Evolutionary conservation across 495 filamentous ascomycete species (phyloP).

Genomic region (Bathelium albidoporum): DNA sequence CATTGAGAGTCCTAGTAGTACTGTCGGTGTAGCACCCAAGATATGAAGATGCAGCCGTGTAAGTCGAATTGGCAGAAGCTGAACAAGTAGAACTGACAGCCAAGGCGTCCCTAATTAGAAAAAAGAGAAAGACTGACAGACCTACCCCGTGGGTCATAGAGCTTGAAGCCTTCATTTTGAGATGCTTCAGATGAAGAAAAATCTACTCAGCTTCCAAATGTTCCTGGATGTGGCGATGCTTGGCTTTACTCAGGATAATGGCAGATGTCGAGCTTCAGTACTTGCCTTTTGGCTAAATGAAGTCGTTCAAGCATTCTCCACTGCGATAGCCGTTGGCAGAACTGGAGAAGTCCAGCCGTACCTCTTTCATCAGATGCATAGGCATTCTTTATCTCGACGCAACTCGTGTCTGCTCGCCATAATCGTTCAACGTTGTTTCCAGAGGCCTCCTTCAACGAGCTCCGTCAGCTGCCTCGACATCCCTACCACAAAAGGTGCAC

Average conservation of each 20-base stretch:
- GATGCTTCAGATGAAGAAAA: neutral
- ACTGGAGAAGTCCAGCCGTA: neutral
- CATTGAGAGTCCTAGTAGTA: neutral
- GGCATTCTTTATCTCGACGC: no score
- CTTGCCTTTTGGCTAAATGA: neutral
- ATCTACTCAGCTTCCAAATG: neutral
- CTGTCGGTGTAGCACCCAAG: constrained; percentile 1
- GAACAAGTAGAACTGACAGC: neutral
- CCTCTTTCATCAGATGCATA: no score
- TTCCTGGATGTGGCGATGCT: neutral
- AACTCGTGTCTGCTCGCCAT: neutral
- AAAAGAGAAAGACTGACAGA: neutral
- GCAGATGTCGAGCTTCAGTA: no score
- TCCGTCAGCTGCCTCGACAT: no score
- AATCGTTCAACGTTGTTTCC: neutral
- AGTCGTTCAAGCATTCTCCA: neutral
- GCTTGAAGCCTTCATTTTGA: neutral
- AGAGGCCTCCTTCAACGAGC: neutral
- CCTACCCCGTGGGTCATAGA: neutral
- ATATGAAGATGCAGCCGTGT: neutral
- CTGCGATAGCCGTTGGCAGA: neutral
- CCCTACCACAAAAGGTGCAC: no score
- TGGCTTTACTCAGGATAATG: no score
- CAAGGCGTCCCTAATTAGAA: neutral
- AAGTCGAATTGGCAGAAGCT: neutral